Conservation (phyloP, 139 green algal species). For the Chlamydomonas sp. region DNA sequence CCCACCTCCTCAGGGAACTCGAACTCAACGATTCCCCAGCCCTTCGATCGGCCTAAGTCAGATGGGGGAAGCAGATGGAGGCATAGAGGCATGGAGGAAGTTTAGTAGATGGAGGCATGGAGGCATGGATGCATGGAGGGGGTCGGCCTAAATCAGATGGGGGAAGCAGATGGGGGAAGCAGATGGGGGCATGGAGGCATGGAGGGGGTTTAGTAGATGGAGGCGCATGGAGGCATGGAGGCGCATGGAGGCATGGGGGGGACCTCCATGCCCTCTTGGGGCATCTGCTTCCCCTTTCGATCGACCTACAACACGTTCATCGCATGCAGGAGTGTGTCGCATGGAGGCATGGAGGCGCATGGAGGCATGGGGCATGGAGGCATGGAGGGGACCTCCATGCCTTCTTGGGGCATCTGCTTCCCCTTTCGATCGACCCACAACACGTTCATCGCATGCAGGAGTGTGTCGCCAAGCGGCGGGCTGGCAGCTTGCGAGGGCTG, state of each 20-base stretch:
- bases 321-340: background rate
- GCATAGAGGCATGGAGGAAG: no score
- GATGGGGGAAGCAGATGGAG: background rate
- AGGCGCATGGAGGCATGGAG: no score
- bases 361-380: background rate
- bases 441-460: background rate
- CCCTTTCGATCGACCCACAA: background rate
- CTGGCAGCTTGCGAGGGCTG: no score
- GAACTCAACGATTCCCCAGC: constrained; percentile 92
- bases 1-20: constrained; percentile 73
- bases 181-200: no score
- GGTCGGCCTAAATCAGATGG: background rate
- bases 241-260: background rate
- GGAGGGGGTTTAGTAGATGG: no score
- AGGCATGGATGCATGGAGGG: background rate
- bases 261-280: background rate
- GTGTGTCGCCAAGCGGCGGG: background rate
- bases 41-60: constrained; percentile 78
- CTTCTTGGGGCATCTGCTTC: background rate
- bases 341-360: background rate
- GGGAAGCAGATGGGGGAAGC: background rate
- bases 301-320: background rate
- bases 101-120: no score
- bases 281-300: background rate
- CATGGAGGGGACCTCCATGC: background rate